These are phyloP conservation scores for Coccomyxa sp. DNA, from an alignment of 139 green algal species.

Conservation along the genomic window DNA sequence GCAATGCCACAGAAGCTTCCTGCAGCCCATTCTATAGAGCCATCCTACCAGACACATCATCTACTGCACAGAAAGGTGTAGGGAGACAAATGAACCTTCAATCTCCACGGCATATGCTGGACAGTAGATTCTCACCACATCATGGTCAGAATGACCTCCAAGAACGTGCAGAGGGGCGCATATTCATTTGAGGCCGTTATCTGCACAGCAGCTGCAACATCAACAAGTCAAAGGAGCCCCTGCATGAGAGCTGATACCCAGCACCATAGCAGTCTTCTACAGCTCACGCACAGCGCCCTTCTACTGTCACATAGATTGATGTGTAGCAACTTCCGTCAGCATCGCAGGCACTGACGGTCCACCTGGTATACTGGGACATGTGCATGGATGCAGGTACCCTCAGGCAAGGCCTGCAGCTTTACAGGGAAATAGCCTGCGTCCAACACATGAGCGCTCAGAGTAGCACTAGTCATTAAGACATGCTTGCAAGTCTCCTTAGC, in stretches of 20 bases:
- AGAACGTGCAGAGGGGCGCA: conserved; percentile 75
- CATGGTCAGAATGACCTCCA: conserved; percentile 87
- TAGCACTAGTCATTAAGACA: background rate
- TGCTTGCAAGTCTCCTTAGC: background rate
- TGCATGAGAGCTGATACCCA: too few relatives aligned
- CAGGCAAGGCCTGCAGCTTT: conserved; percentile 76
- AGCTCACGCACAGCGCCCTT: too few relatives aligned
- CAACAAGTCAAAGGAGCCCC: too few relatives aligned
- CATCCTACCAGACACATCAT: too few relatives aligned
- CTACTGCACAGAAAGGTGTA: too few relatives aligned
- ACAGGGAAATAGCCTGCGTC: conserved; percentile 81
- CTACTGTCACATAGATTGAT: too few relatives aligned
- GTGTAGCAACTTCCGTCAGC: background rate
- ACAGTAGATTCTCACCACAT: conserved; percentile 46
- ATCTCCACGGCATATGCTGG: background rate
- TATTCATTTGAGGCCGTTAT: conserved; percentile 74
- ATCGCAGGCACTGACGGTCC: background rate
- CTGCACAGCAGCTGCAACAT: too few relatives aligned
- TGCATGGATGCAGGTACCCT: conserved; percentile 69
- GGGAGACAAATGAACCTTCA: too few relatives aligned
- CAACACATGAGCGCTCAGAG: background rate
- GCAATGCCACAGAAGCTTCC: background rate
- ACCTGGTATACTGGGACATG: conserved; percentile 83
- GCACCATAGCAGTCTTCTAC: too few relatives aligned
- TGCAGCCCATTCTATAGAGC: background rate